These are phyloP conservation scores for Termitomyces sp. DNA, from an alignment of 768 basidiomycete genomes.

Conservation along the genomic window DNA sequence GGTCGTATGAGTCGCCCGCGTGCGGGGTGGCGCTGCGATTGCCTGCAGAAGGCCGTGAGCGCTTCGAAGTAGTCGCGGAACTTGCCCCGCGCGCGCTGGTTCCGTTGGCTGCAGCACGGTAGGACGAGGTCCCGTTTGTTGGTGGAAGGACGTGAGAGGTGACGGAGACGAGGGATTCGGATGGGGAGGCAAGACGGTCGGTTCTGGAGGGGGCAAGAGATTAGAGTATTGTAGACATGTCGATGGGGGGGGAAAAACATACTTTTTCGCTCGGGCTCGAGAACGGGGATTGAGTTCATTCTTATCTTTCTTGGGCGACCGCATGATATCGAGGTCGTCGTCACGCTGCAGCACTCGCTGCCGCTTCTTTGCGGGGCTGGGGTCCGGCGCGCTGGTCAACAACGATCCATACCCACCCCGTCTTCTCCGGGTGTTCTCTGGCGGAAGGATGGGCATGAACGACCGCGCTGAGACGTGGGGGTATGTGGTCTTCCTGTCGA, in stretches of 20 bases:
- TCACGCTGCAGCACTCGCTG: constrained; percentile 49
- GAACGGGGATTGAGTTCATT: constrained; percentile 39
- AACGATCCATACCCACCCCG: constrained; percentile 52
- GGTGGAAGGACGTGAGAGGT: constrained; percentile 54
- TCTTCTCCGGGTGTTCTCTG: constrained; percentile 62
- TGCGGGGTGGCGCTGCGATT: constrained; percentile 35
- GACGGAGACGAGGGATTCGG: constrained; percentile 68
- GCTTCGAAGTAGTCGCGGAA: constrained; percentile 25
- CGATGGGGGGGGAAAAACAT: constrained; percentile 17
- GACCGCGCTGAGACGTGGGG: constrained; percentile 70
- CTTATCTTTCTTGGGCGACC: constrained; percentile 63
- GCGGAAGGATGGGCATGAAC: constrained; percentile 53
- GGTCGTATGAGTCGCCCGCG: constrained; percentile 28
- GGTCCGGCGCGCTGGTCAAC: constrained; percentile 46
- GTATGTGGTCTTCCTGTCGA: constrained; percentile 63
- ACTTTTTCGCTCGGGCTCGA: constrained; percentile 60
- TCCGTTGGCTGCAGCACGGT: constrained; percentile 22
- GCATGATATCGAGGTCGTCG: constrained; percentile 54
- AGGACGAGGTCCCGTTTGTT: constrained; percentile 22
- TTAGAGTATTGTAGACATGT: constrained; percentile 4
- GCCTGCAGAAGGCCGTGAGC: constrained; percentile 34
- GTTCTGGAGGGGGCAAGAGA: constrained; percentile 29
- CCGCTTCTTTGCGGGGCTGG: constrained; percentile 65
- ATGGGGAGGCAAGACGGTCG: constrained; percentile 63
- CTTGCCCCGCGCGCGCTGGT: constrained; percentile 9